These are phyloP conservation scores for Gymnopilus dilepis DNA, from an alignment of 768 basidiomycete genomes.

Conservation along the genomic window DNA sequence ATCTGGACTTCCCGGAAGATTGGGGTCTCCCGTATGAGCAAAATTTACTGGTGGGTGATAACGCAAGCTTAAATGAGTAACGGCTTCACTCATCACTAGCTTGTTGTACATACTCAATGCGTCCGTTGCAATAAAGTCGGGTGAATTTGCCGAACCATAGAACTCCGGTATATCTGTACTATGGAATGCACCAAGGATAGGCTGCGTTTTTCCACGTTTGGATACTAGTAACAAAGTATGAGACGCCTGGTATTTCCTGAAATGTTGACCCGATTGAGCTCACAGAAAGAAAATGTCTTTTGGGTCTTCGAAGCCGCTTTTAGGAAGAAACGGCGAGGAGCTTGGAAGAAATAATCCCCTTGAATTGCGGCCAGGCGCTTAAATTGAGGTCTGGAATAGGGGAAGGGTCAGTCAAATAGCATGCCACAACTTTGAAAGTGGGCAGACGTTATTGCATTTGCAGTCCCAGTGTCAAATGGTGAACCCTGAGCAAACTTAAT, in stretches of 20 bases:
- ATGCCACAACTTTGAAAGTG: neutral
- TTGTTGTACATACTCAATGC: conserved; percentile 20
- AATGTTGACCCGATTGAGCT: no score
- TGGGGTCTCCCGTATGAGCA: conserved; percentile 9
- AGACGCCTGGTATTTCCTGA: no score
- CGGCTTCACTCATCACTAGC: neutral
- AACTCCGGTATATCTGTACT: conserved; percentile 24
- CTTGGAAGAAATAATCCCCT: conserved; percentile 43
- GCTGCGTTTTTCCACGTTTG: conserved; percentile 35
- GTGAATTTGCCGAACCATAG: conserved; percentile 13
- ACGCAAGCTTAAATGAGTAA: neutral
- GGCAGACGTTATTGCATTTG: conserved; percentile 29
- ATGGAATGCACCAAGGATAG: conserved; percentile 30
- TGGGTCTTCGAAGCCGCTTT: conserved; percentile 26
- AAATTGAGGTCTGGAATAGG: conserved; percentile 38
- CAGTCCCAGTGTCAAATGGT: conserved; percentile 30
- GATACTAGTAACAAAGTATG: conserved; percentile 29
- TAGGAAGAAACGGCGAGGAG: conserved; percentile 41
- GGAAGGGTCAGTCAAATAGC: no score
- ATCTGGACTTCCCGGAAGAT: neutral
- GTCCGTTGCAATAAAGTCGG: conserved; percentile 27
- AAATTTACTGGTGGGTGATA: neutral
- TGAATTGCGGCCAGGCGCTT: conserved; percentile 45
- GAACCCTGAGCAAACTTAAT: conserved; percentile 23
- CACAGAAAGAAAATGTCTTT: conserved; percentile 11